Base-by-base conservation (phyloP, 495 filamentous ascomycete genomes). In the Xeromyces bisporus region DNA sequence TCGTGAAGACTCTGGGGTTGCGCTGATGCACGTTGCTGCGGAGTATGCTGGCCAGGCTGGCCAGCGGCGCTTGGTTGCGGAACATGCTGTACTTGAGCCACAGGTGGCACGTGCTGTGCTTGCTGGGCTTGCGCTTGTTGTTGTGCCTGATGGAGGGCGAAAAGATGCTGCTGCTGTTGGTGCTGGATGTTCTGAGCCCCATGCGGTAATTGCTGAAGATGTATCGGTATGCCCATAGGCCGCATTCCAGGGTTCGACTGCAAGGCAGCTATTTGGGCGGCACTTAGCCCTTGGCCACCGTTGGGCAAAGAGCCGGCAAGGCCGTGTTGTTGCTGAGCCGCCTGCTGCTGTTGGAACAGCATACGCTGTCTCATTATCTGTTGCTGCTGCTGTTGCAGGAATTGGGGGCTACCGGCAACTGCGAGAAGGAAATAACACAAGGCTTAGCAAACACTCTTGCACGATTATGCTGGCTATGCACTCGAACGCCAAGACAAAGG, bases 241-340 rank as follows among this genome's bases (percentile, higher is more conserved):
- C 55, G 58, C 58, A 67, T 62, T 27, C 40, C 48, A n/a, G 50
- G 49, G 20, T 59, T 62, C 4, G 40, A 54, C 33, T 67, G 60
- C 58, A 77, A 68, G 15, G 68, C 64, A 26, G 60, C 56, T 38
- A 69, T 56, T 34, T 76, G 71, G 16, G 62, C 62, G 15, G 61
- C 53, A 35, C 41, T 73, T 32, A 77, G 52, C 15, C 55, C 56
- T 35, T 67, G 70, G 15, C 73, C 67, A 10, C 67, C 71, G 44
- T 78, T 72, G 13, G 67, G 68, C 41, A 76, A 53, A 17, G 55
- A 61, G n/a, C 64, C 55, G 1, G 60, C 56, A 32, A 68, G 54
- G 20, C 60, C 64, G 21, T 49, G 49, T 39, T 50, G 60, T 23
- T 62, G 58, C 15, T 64, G 60, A 50, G 36, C 29, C 59, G 57